Percentiles rank a stretch among this genome's conserved stretches.
Conservation (phyloP, 306 rosid genomes). For the Citrullus mucosospermus region DNA sequence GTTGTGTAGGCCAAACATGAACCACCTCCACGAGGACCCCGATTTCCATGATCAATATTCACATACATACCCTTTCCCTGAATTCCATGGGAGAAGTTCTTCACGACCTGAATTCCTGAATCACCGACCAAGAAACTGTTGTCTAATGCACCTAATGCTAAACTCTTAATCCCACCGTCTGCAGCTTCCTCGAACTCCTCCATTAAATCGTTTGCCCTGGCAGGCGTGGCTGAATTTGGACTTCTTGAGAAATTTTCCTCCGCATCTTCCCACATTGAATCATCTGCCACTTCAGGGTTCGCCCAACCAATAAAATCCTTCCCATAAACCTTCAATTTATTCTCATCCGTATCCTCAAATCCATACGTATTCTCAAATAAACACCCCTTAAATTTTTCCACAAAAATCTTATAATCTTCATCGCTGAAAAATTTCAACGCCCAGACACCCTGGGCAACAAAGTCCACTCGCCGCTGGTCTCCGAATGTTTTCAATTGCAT, state of each 20-base stretch:
- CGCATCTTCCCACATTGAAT: slow-evolving; percentile 93
- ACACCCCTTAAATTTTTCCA: slow-evolving; percentile 41
- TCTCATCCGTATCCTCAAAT: slow-evolving; percentile 48
- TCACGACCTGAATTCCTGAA: slow-evolving; percentile 83
- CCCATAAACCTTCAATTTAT: slow-evolving; percentile 70
- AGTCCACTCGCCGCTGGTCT: slow-evolving; percentile 72
- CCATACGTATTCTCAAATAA: slow-evolving; percentile 73
- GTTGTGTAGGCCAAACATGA: slow-evolving; percentile 33
- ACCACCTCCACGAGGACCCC: slow-evolving; percentile 7
- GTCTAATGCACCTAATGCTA: slow-evolving; percentile 90
- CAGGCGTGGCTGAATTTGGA: slow-evolving; percentile 44
- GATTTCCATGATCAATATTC: slow-evolving; percentile 41
- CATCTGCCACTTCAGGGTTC: slow-evolving; percentile 76
- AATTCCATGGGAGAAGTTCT: slow-evolving; percentile 72
- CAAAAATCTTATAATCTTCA: slow-evolving; percentile 41
- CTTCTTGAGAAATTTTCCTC: slow-evolving; percentile 53
- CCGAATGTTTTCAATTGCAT: slow-evolving; percentile 54
- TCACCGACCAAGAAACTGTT: slow-evolving; percentile 86
- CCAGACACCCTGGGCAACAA: slow-evolving; percentile 83
- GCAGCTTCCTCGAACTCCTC: slow-evolving; percentile 93
- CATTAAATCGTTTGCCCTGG: slow-evolving; percentile 44
- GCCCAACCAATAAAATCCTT: slow-evolving; percentile 90
- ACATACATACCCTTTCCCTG: slow-evolving; percentile 92
- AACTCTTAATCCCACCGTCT: slow-evolving; percentile 75
- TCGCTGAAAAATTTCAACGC: slow-evolving; percentile 67